Evolutionary conservation across 331 rosid genomes (phyloP).

Genomic region (Erythrophleum ivorense): DNA sequence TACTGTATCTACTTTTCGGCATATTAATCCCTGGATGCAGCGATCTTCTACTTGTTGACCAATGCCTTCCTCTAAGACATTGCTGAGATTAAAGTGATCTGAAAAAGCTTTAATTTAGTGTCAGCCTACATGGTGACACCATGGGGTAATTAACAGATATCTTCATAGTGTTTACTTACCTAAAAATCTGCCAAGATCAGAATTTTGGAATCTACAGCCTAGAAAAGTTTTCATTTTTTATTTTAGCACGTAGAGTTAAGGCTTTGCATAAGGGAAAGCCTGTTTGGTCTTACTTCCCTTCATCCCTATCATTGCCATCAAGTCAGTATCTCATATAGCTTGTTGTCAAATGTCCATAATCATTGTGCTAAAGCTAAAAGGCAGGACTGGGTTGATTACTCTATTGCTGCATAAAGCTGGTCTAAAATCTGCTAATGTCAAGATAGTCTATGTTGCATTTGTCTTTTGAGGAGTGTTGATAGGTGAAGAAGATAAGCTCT

Average conservation of each 20-base stretch:
- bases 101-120: constrained; percentile 28
- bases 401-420: constrained; percentile 23
- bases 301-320: neutral
- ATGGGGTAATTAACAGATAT: constrained; percentile 43
- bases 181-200: constrained; percentile 46
- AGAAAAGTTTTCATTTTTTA: neutral
- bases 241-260: neutral
- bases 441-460: constrained; percentile 6
- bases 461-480: constrained; percentile 13
- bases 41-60: constrained; percentile 30
- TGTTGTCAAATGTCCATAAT: constrained; percentile 41
- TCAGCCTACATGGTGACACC: constrained; percentile 39
- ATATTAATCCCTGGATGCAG: constrained; percentile 40
- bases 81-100: constrained; percentile 32
- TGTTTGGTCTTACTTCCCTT: constrained; percentile 7
- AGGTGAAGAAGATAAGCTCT: constrained; percentile 11
- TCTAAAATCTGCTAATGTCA: constrained; percentile 5
- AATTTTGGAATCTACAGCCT: constrained; percentile 39
- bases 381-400: constrained; percentile 43
- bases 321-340: neutral
- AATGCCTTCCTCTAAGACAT: constrained; percentile 28
- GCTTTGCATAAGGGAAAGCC: constrained; percentile 21
- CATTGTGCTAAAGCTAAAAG: constrained; percentile 46
- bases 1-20: constrained; percentile 23
- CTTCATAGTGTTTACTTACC: constrained; percentile 47